Conservation (phyloP, 1,139 yeast genomes). For the Scheffersomyces lignicola region DNA sequence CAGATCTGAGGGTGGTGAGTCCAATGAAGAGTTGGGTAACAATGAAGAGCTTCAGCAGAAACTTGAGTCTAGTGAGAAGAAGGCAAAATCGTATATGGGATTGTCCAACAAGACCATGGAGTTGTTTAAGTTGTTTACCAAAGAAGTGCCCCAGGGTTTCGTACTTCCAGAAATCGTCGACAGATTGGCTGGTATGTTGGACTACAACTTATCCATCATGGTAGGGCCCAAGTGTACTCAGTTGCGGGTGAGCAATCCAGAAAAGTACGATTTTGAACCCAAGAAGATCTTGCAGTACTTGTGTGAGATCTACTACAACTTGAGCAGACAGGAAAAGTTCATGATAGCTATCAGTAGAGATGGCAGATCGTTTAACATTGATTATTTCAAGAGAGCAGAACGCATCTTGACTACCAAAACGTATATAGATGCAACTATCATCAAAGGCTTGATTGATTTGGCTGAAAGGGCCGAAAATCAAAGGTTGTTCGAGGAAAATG, state of each 20-base stretch:
- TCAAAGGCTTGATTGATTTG: slow-evolving; percentile 53
- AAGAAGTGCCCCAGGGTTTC: slow-evolving; percentile 85
- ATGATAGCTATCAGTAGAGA: slow-evolving; percentile 83
- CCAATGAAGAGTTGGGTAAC: slow-evolving; percentile 51
- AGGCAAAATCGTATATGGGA: slow-evolving; percentile 80
- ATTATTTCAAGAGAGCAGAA: slow-evolving; percentile 69
- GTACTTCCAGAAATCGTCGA: slow-evolving; percentile 89
- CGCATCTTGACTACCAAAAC: slow-evolving; percentile 61
- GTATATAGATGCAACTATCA: slow-evolving; percentile 51
- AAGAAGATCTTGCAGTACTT: slow-evolving; percentile 66
- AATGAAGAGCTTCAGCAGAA: slow-evolving; percentile 61
- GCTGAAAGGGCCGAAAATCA: slow-evolving; percentile 64
- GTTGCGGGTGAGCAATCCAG: slow-evolving; percentile 82
- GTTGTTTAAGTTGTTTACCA: slow-evolving; percentile 77
- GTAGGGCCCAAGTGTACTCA: slow-evolving; percentile 95
- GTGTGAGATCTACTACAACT: slow-evolving; percentile 73
- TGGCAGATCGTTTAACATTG: slow-evolving; percentile 76
- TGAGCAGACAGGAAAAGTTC: slow-evolving; percentile 64
- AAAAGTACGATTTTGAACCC: slow-evolving; percentile 82
- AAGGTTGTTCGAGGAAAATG: slow-evolving; percentile 67
- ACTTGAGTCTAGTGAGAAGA: slow-evolving; percentile 64
- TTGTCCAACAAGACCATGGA: slow-evolving; percentile 81
- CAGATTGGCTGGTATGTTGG: slow-evolving; percentile 91
- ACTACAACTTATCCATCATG: slow-evolving; percentile 83
- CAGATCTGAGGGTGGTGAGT: slow-evolving; percentile 37